These are phyloP conservation scores for Lactarius sp. DNA, from an alignment of 768 basidiomycete genomes.

Conservation along the genomic window DNA sequence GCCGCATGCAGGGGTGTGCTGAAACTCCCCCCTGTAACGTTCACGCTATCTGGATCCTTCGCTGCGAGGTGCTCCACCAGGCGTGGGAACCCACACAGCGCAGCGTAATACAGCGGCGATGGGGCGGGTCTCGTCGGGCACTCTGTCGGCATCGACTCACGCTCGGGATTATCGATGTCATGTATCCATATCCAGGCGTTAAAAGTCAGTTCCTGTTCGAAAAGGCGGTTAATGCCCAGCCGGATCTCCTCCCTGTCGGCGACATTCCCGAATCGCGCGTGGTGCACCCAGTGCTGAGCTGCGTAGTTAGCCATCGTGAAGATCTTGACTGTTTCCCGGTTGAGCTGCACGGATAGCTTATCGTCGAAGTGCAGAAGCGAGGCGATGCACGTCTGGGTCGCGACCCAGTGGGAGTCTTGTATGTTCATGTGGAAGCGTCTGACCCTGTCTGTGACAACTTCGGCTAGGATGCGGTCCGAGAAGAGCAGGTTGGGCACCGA, in stretches of 20 bases:
- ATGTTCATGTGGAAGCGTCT: constrained; percentile 7
- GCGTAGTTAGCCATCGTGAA: constrained; percentile 20
- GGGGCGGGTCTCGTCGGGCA: not conserved
- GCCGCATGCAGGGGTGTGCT: constrained; percentile 9
- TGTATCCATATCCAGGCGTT: constrained; percentile 13
- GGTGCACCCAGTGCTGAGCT: constrained; percentile 6
- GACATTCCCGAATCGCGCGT: not conserved
- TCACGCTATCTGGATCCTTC: not conserved
- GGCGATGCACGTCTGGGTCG: constrained; percentile 10
- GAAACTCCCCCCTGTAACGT: not conserved
- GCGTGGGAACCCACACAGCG: constrained; percentile 7
- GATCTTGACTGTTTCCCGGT: constrained; percentile 12
- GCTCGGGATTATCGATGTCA: constrained; percentile 14
- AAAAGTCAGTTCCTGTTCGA: constrained; percentile 5
- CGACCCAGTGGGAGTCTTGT: constrained; percentile 11
- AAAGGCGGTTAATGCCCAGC: constrained; percentile 17
- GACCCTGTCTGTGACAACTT: not conserved
- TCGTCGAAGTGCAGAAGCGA: constrained; percentile 17
- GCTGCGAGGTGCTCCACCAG: constrained; percentile 10
- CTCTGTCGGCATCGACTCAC: constrained; percentile 7
- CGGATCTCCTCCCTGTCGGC: constrained; percentile 9
- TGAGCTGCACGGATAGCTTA: not conserved
- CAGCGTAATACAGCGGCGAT: constrained; percentile 14
- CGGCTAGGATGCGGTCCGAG: constrained; percentile 8
- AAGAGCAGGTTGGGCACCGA: constrained; percentile 9